A percentile compares a stretch with the other conserved stretches of the same genome.
phyloP scores from a whole-genome alignment of 108 stramenopile species.

The Chaetoceros tenuissimus region DNA sequence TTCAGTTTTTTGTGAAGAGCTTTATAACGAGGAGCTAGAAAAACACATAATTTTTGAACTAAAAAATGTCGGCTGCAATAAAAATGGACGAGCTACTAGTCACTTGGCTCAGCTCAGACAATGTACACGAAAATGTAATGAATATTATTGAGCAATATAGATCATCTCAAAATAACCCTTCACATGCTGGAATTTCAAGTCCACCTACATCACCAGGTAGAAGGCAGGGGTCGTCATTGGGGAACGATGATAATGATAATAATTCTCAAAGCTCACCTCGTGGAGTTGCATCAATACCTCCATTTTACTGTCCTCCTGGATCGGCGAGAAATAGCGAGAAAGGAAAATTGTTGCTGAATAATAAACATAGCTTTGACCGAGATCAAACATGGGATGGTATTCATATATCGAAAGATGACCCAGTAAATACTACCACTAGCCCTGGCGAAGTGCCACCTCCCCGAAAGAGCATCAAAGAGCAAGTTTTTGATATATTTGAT shows the following conservation, averaged over 20 bases:
- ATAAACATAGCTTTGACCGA: conserved; percentile 12
- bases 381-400: conserved; percentile 40
- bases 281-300: conserved; percentile 12
- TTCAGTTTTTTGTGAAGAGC: too few species aligned
- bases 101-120: conserved; percentile 63
- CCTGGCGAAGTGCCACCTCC: conserved; percentile 1
- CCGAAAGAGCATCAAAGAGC: conserved; percentile 4
- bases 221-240: background rate
- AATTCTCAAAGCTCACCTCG: background rate
- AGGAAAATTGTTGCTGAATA: conserved; percentile 6
- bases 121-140: conserved; percentile 62
- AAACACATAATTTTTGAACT: too few species aligned
- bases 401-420: conserved; percentile 3
- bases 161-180: background rate
- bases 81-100: conserved; percentile 84
- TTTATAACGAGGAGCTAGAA: too few species aligned
- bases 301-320: conserved; percentile 10
- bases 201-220: background rate
- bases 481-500: conserved; percentile 14
- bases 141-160: conserved; percentile 57
- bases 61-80: conserved; percentile 51
- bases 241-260: background rate
- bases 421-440: conserved; percentile 3
- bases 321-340: conserved; percentile 2
- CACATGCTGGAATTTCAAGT: background rate